A percentile compares a stretch with the other conserved stretches of the same genome.
Conservation (phyloP, 345 rosid species). For the Hibiscus tridactylites region DNA sequence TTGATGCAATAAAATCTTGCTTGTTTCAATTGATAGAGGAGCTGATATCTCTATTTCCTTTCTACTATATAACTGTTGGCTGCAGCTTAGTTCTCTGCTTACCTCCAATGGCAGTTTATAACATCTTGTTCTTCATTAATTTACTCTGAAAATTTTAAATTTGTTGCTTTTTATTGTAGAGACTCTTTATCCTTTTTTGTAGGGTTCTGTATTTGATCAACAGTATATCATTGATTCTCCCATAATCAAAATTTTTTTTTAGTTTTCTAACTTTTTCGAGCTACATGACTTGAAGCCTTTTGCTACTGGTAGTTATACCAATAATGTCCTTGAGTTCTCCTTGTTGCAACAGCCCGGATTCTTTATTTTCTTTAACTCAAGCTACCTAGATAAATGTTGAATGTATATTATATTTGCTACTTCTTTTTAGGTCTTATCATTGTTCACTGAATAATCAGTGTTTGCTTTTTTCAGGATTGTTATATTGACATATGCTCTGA, state of each 20-base stretch:
- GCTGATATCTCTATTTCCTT: neutral
- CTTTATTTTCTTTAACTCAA: no score
- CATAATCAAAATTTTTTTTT: no score
- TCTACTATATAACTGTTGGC: neutral
- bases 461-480: constrained; percentile 56
- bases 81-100: neutral
- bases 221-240: neutral
- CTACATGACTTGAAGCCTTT: neutral
- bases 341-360: neutral
- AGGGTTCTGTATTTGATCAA: neutral
- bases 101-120: neutral
- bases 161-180: neutral
- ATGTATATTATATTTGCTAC: neutral
- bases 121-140: neutral
- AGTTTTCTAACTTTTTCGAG: neutral
- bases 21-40: neutral
- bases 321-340: neutral
- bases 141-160: neutral
- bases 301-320: neutral
- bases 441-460: neutral
- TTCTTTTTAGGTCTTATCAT: constrained; percentile 1
- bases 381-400: no score
- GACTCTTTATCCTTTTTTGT: neutral
- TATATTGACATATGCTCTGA: constrained; percentile 86
- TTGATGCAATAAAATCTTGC: constrained; percentile 1